phyloP scores from a whole-genome alignment of 2,329 filamentous ascomycete genomes.

The Elsinoe arachidis region DNA sequence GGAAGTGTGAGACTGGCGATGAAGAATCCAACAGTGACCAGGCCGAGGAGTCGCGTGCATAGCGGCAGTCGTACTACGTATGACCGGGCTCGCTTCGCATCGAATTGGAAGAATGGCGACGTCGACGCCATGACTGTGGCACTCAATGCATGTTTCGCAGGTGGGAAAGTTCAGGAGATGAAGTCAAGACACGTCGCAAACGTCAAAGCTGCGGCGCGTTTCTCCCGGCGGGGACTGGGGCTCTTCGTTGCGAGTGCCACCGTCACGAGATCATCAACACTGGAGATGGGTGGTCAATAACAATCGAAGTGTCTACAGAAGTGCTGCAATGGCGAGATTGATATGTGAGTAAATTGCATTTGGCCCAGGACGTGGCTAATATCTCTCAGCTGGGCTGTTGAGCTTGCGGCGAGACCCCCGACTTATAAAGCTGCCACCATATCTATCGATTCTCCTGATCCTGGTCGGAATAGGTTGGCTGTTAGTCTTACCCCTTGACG shows the following conservation, averaged over 20 bases:
- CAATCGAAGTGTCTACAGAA: not conserved
- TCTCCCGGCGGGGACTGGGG: not conserved
- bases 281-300: not conserved
- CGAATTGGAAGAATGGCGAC: slow-evolving; percentile 49
- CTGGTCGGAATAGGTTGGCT: slow-evolving; percentile 82
- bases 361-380: not conserved
- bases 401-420: slow-evolving; percentile 71
- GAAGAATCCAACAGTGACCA: slow-evolving; percentile 62
- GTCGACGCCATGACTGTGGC: slow-evolving; percentile 35
- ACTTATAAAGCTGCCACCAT: slow-evolving; percentile 74
- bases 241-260: not conserved
- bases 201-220: not conserved
- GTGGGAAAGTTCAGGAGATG: not conserved
- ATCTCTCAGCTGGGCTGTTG: slow-evolving; percentile 46
- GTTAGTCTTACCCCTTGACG: slow-evolving; percentile 76
- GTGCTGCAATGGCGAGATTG: slow-evolving; percentile 7
- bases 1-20: slow-evolving; percentile 57
- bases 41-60: slow-evolving; percentile 65
- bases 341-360: not conserved
- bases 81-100: slow-evolving; percentile 63
- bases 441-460: slow-evolving; percentile 77
- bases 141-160: slow-evolving; percentile 5
- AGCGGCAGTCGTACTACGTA: slow-evolving; percentile 81
- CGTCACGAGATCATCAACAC: not conserved
- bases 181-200: slow-evolving; percentile 10